phyloP scores from a whole-genome alignment of 192 early-diverging fungal genomes.

The Phlyctochytrium bullatum region DNA sequence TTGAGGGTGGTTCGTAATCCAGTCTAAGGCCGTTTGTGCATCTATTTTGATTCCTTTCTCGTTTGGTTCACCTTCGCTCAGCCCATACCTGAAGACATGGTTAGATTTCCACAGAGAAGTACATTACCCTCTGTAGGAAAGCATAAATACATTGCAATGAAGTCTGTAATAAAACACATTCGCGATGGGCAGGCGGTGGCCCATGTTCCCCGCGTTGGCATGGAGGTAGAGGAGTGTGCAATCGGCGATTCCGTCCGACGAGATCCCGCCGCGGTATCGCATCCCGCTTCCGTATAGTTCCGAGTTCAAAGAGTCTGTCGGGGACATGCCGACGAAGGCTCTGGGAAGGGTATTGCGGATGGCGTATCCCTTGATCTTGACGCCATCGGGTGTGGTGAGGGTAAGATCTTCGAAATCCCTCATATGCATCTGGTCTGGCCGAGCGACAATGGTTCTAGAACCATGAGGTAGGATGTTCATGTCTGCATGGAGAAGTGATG shows the following conservation, averaged over 20 bases:
- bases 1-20: conserved; percentile 70
- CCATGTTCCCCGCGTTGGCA: conserved; percentile 99
- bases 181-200: conserved; percentile 93
- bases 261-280: conserved; percentile 1
- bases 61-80: conserved; percentile 78
- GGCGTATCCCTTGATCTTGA: conserved; percentile 75
- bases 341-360: conserved; percentile 41
- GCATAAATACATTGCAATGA: conserved; percentile 88
- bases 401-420: conserved; percentile 61
- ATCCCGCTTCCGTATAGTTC: too few species aligned
- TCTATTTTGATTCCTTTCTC: conserved; percentile 89
- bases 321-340: conserved; percentile 22
- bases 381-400: conserved; percentile 76
- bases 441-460: conserved; percentile 41
- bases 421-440: conserved; percentile 41
- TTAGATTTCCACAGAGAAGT: background rate
- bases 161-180: conserved; percentile 62
- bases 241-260: conserved; percentile 19
- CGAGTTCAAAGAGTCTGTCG: background rate
- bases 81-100: conserved; percentile 64
- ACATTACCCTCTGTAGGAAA: conserved; percentile 91
- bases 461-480: conserved; percentile 50
- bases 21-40: conserved; percentile 84
- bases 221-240: conserved; percentile 86
- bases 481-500: conserved; percentile 9